Evolutionary conservation across 2,329 filamentous ascomycete genomes (phyloP).

Genomic region (Hypoxylon sp.): DNA sequence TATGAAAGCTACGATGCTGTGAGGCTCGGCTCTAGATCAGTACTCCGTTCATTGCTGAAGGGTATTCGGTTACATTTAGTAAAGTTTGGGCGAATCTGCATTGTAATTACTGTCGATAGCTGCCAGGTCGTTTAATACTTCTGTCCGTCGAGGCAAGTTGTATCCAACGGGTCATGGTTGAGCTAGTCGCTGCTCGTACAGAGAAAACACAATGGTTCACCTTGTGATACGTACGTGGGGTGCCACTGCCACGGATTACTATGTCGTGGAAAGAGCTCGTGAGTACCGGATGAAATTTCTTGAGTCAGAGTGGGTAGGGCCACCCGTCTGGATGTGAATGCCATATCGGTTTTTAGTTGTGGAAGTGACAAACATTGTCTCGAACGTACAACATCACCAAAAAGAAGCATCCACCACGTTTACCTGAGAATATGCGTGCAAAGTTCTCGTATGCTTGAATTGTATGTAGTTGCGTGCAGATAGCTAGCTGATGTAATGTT

Average conservation of each 20-base stretch:
- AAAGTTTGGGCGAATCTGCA: background rate
- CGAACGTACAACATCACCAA: background rate
- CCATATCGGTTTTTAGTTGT: background rate
- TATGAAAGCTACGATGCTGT: background rate
- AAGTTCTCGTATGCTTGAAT: background rate
- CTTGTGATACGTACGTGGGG: background rate
- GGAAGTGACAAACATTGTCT: background rate
- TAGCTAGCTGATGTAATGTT: too few relatives aligned
- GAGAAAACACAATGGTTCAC: constrained; percentile 6
- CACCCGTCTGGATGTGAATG: background rate
- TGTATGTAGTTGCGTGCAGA: too few relatives aligned
- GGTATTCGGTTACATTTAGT: background rate
- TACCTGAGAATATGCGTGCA: background rate
- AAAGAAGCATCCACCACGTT: background rate
- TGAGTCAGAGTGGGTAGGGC: background rate
- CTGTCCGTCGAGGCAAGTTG: background rate
- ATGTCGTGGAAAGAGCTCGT: background rate
- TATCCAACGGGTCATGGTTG: background rate
- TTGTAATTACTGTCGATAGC: background rate
- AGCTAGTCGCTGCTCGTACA: background rate
- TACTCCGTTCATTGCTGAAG: background rate
- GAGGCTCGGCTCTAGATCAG: background rate
- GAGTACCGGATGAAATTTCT: background rate
- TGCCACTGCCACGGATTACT: background rate
- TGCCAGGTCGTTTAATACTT: background rate